Percentiles rank a stretch among this genome's conserved stretches.
phyloP scores from a whole-genome alignment of 192 early-diverging fungal genomes.

The Entophlyctis helioformis region DNA sequence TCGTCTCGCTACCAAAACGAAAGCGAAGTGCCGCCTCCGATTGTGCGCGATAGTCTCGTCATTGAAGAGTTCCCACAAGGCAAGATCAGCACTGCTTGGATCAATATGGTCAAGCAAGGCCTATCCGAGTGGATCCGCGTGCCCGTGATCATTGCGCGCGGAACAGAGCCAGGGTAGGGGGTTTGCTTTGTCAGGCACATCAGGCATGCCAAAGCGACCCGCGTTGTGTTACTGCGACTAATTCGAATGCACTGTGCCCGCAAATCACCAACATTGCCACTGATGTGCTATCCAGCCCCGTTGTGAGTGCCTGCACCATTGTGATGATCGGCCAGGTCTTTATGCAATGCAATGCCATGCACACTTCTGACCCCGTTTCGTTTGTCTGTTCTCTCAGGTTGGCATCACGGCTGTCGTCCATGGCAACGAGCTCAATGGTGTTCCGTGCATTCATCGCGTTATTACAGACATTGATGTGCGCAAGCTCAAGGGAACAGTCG shows the following conservation, averaged over 20 bases:
- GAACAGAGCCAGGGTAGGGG: slow-evolving; percentile 31
- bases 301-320: slow-evolving; percentile 3
- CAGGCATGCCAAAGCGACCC: no score
- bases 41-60: slow-evolving; percentile 40
- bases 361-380: no score
- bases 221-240: no score
- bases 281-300: slow-evolving; percentile 20
- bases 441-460: slow-evolving; percentile 79
- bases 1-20: slow-evolving; percentile 34
- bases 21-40: slow-evolving; percentile 48
- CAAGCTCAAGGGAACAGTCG: slow-evolving; percentile 68
- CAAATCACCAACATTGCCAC: no score
- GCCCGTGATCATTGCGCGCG: slow-evolving; percentile 69
- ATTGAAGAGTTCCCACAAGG: slow-evolving; percentile 52
- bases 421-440: slow-evolving; percentile 87
- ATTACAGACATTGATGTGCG: slow-evolving; percentile 64
- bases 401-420: slow-evolving; percentile 80
- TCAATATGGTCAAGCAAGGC: slow-evolving; percentile 60
- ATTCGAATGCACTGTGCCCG: no score
- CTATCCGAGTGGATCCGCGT: slow-evolving; percentile 49
- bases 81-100: slow-evolving; percentile 51
- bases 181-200: slow-evolving; percentile 1
- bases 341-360: no score
- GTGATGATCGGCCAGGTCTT: not conserved
- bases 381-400: no score